Evolutionary conservation across 2,329 filamentous ascomycete genomes (phyloP).

Genomic region (Elsinoe australis): DNA sequence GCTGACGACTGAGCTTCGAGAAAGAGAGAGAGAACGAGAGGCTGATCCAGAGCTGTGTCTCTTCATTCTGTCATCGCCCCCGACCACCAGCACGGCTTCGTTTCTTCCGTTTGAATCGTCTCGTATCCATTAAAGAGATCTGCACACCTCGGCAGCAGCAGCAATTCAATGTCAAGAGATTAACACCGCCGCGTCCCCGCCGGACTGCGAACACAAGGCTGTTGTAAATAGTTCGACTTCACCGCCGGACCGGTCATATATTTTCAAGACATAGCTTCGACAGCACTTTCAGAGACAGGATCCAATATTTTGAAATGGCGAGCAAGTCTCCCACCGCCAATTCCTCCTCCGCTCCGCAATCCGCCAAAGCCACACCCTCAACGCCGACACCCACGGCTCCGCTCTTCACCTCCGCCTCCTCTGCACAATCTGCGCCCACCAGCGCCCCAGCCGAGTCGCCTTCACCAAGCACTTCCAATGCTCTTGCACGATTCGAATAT

Average conservation of each 20-base stretch:
- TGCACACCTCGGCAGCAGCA: not conserved
- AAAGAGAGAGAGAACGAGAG: slow-evolving; percentile 1
- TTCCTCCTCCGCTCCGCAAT: not conserved
- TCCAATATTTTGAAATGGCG: too few relatives aligned
- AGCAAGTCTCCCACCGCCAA: slow-evolving; percentile 14
- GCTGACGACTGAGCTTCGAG: slow-evolving; percentile 1
- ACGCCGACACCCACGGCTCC: slow-evolving; percentile 6
- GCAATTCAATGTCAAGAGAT: not conserved
- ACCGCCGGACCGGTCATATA: slow-evolving; percentile 6
- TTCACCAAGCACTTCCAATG: slow-evolving; percentile 45
- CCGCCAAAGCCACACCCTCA: slow-evolving; percentile 11
- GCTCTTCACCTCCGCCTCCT: not conserved
- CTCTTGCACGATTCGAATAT: slow-evolving; percentile 82
- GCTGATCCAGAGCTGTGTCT: too few relatives aligned
- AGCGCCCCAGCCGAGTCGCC: slow-evolving; percentile 35
- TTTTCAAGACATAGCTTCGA: not conserved
- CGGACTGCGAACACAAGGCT: slow-evolving; percentile 13
- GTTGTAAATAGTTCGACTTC: slow-evolving; percentile 15
- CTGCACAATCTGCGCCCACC: slow-evolving; percentile 20
- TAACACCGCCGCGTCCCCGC: slow-evolving; percentile 7
- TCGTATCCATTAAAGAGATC: slow-evolving; percentile 11
- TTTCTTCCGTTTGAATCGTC: not conserved
- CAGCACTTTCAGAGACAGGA: not conserved
- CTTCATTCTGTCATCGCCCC: not conserved
- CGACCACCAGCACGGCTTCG: not conserved